phyloP scores from a whole-genome alignment of 345 rosid genomes.

The Pugionium cornutum region DNA sequence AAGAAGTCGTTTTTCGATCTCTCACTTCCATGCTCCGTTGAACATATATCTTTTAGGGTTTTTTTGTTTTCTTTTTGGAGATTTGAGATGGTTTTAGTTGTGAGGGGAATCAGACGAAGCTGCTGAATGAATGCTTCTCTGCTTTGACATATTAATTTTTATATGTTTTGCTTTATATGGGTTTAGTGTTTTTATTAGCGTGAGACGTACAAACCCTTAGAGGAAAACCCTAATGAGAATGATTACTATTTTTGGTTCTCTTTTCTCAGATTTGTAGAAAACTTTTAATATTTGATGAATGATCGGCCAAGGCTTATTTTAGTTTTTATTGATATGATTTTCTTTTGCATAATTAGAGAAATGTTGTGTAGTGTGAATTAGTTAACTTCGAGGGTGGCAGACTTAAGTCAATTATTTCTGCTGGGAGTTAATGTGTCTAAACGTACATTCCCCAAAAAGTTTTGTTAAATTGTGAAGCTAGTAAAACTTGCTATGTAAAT shows the following conservation, averaged over 20 bases:
- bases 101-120: slow-evolving; percentile 25
- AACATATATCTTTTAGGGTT: slow-evolving; percentile 30
- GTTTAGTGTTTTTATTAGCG: slow-evolving; percentile 35
- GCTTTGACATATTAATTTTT: slow-evolving; percentile 27
- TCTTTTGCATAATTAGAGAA: no score
- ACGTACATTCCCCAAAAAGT: no score
- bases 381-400: no score
- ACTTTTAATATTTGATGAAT: no score
- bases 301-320: no score
- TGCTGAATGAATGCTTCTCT: slow-evolving; percentile 30
- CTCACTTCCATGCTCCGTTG: slow-evolving; percentile 66
- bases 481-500: no score
- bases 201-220: slow-evolving; percentile 38
- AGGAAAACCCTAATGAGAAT: slow-evolving; percentile 11
- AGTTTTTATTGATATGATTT: no score
- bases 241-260: slow-evolving; percentile 20
- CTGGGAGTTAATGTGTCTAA: no score
- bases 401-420: no score
- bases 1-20: slow-evolving; percentile 72
- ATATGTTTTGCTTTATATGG: slow-evolving; percentile 28
- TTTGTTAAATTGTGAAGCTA: no score
- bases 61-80: neutral
- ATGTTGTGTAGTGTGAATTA: no score
- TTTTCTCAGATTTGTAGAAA: slow-evolving; percentile 27
- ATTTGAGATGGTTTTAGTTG: neutral